These are phyloP conservation scores for Venturia aucupariae DNA, from an alignment of 2,329 filamentous ascomycete genomes.

Conservation along the genomic window DNA sequence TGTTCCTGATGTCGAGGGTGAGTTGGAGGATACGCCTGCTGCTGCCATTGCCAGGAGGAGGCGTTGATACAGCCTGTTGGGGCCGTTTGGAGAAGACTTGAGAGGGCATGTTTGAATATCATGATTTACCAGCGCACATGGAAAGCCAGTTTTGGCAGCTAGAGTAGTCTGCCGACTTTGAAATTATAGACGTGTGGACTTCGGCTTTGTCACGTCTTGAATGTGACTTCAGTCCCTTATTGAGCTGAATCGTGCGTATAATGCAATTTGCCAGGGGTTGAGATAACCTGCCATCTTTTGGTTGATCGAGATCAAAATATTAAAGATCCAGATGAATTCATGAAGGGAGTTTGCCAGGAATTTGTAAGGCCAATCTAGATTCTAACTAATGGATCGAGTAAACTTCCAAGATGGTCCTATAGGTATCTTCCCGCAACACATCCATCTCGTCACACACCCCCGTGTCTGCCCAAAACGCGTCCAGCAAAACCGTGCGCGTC, in stretches of 20 bases:
- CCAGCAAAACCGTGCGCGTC: background rate
- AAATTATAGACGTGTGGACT: background rate
- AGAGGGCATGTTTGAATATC: background rate
- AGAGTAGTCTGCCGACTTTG: background rate
- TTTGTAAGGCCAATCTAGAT: background rate
- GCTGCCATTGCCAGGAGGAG: slow-evolving; percentile 3
- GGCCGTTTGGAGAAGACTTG: background rate
- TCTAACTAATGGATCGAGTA: too few species aligned
- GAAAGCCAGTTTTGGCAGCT: background rate
- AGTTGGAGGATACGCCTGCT: slow-evolving; percentile 2
- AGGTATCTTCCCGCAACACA: too few species aligned
- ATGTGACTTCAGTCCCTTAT: too few species aligned
- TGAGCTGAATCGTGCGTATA: too few species aligned
- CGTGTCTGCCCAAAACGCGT: background rate
- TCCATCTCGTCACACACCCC: background rate
- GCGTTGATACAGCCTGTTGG: background rate
- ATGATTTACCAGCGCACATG: background rate
- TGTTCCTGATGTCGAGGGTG: background rate
- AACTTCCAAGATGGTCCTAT: too few species aligned
- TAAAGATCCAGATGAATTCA: too few species aligned
- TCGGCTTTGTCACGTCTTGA: background rate
- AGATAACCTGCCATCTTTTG: too few species aligned
- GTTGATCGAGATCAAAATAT: too few species aligned
- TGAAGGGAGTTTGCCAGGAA: background rate
- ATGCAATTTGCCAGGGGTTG: too few species aligned